Conservation (phyloP, 2,329 filamentous ascomycete species). For the Colletotrichum sansevieriae region DNA sequence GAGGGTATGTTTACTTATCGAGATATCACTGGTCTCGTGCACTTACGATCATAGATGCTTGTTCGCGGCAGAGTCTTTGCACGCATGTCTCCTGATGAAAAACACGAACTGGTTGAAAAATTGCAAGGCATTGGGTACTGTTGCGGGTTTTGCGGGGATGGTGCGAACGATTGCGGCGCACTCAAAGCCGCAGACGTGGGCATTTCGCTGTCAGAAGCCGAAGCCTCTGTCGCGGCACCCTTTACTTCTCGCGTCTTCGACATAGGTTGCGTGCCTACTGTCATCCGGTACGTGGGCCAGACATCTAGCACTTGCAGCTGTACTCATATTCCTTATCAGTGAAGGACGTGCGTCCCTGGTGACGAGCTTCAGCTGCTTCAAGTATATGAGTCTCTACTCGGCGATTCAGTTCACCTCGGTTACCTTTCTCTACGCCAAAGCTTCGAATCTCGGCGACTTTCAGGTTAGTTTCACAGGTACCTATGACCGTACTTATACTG, state of each 20-base stretch:
- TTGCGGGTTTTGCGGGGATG: conserved; percentile 95
- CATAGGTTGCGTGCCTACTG: conserved; percentile 92
- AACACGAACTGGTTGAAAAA: conserved; percentile 97
- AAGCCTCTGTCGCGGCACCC: conserved; percentile 97
- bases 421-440: conserved; percentile 94
- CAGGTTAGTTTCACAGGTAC: conserved; percentile 64
- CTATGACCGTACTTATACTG: background rate
- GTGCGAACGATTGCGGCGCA: conserved; percentile 96
- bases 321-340: conserved; percentile 53
- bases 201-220: conserved; percentile 95
- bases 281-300: conserved; percentile 75
- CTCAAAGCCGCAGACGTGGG: conserved; percentile 97
- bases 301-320: conserved; percentile 25
- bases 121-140: conserved; percentile 96
- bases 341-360: conserved; percentile 95
- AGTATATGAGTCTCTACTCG: conserved; percentile 99
- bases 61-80: conserved; percentile 94
- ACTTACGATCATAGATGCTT: conserved; percentile 74
- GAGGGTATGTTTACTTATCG: conserved; percentile 61
- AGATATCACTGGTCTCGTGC: background rate
- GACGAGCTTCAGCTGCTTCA: conserved; percentile 99
- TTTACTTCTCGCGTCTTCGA: conserved; percentile 97
- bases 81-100: conserved; percentile 98
- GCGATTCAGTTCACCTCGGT: conserved; percentile 99
- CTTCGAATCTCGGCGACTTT: conserved; percentile 95